Percentiles rank a stretch among this genome's conserved stretches.
phyloP scores from a whole-genome alignment of 2,329 filamentous ascomycete genomes.

The Scedosporium boydii region DNA sequence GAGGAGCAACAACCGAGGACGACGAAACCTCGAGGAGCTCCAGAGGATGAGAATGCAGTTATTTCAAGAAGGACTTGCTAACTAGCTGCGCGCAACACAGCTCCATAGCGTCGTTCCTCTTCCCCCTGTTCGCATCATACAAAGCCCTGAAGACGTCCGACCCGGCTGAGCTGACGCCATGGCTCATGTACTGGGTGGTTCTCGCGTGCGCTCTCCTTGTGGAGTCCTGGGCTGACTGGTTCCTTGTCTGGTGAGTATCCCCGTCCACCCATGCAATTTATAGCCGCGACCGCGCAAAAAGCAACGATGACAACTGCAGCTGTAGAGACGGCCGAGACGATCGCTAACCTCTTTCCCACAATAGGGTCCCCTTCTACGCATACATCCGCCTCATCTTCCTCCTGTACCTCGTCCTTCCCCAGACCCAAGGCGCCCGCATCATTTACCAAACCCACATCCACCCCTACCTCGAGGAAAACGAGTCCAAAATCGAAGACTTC shows the following conservation, averaged over 20 bases:
- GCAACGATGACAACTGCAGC: too few species aligned
- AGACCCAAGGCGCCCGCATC: conserved; percentile 83
- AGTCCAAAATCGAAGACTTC: conserved; percentile 79
- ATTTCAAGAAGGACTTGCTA: conserved; percentile 9
- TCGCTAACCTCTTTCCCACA: neutral
- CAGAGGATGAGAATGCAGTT: conserved; percentile 10
- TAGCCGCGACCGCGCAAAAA: too few species aligned
- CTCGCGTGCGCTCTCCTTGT: conserved; percentile 70
- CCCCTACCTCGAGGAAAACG: conserved; percentile 81
- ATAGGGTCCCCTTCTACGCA: conserved; percentile 82
- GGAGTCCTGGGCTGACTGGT: conserved; percentile 82
- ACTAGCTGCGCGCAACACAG: conserved; percentile 31
- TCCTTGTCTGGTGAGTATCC: conserved; percentile 61
- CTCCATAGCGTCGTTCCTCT: conserved; percentile 79
- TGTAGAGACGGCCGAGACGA: too few species aligned
- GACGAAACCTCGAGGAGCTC: conserved; percentile 2
- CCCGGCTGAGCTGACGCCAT: conserved; percentile 83
- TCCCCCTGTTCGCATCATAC: conserved; percentile 94
- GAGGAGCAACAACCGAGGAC: conserved; percentile 2
- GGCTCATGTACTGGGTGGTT: conserved; percentile 99
- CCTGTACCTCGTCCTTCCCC: conserved; percentile 91
- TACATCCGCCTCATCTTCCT: conserved; percentile 82
- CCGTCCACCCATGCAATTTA: neutral
- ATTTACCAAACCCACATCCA: conserved; percentile 81
- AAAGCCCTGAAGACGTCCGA: conserved; percentile 92